Base-by-base conservation (phyloP, 129 eudicot genomes). In the Calendula officinalis region DNA sequence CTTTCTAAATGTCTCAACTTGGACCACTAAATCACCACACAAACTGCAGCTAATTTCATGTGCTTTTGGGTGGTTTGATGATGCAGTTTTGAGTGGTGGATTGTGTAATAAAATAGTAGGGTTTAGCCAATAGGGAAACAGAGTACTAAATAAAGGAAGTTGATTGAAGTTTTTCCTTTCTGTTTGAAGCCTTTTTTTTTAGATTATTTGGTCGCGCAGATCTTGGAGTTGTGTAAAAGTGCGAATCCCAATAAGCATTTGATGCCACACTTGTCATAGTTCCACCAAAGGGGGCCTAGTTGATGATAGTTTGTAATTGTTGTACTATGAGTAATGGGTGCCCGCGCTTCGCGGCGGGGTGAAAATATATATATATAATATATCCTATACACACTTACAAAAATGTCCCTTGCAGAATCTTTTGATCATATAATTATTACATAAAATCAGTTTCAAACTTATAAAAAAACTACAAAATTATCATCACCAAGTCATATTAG, bases 201-300 rank as follows among this genome's bases (percentile, higher is more conserved):
- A 54, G 50, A 60, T 53, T 37, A 37, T 61, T 78, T 61, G 70
- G 71, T 75, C 59, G 70, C 74, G 56, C 64, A 61, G 77, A 77
- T 83, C 76, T 83, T 83, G 86, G 83, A 83, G 58, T 70, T 80
- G 72, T 71, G 69, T 59, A 77, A 83, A 60, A 73, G 73, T 82
- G 77, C 41, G 81, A 73, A 77, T 83, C 81, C 83, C 79, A 56
- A 70, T 80, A 74, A 76, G 65, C 75, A 77, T 62, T 73, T 77
- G 81, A 77, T 80, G 81, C 77, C 66, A 81, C 83, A 73, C 77
- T 74, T 82, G 81, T 76, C 81, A 55, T 55, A 54, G 12, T 64
- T 64, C 56, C 49, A 48, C 49, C 48, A 33, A 5, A 47, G 36
- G 61, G 30, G 36, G 13, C 51, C 8, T 27, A 34, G 16, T 22